These are phyloP conservation scores for Diaporthe humulicola DNA, from an alignment of 2,329 filamentous ascomycete species.

Conservation along the genomic window DNA sequence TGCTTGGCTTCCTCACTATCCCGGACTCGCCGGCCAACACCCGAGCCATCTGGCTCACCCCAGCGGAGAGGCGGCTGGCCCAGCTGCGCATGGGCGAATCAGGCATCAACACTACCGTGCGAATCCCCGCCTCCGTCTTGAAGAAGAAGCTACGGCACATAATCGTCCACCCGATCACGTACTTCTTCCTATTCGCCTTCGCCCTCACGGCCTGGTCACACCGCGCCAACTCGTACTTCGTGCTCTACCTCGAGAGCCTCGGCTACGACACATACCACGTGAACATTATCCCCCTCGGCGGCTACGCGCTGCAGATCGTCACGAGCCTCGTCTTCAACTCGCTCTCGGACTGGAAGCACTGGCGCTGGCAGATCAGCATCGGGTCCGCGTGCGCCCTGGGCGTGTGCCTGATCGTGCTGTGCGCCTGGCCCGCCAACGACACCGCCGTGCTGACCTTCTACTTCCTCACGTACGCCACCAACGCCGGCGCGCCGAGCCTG, in stretches of 20 bases:
- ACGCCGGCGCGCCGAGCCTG: constrained; percentile 49
- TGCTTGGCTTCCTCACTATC: constrained; percentile 54
- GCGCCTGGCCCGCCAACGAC: constrained; percentile 50
- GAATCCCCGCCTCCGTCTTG: constrained; percentile 40
- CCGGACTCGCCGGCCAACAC: constrained; percentile 46
- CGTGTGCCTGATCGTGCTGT: constrained; percentile 50
- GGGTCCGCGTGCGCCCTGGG: constrained; percentile 47
- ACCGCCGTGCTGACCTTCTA: constrained; percentile 52
- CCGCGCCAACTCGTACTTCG: constrained; percentile 46
- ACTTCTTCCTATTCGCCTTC: constrained; percentile 44
- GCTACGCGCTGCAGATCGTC: constrained; percentile 49
- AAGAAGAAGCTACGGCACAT: constrained; percentile 39
- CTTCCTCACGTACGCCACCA: constrained; percentile 53
- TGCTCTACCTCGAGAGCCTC: constrained; percentile 45
- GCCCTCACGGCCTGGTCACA: constrained; percentile 44
- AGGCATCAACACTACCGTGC: constrained; percentile 41
- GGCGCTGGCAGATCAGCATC: constrained; percentile 55
- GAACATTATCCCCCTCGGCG: constrained; percentile 45
- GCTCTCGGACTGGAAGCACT: constrained; percentile 53
- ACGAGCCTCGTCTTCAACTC: constrained; percentile 52
- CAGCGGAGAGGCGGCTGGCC: constrained; percentile 39
- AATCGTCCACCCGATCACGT: constrained; percentile 43
- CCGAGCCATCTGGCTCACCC: constrained; percentile 42
- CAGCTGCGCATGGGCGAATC: constrained; percentile 39
- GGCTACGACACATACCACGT: constrained; percentile 45